Conservation (phyloP, 2,329 filamentous ascomycete genomes). For the Aspergillus eucalypticola region DNA sequence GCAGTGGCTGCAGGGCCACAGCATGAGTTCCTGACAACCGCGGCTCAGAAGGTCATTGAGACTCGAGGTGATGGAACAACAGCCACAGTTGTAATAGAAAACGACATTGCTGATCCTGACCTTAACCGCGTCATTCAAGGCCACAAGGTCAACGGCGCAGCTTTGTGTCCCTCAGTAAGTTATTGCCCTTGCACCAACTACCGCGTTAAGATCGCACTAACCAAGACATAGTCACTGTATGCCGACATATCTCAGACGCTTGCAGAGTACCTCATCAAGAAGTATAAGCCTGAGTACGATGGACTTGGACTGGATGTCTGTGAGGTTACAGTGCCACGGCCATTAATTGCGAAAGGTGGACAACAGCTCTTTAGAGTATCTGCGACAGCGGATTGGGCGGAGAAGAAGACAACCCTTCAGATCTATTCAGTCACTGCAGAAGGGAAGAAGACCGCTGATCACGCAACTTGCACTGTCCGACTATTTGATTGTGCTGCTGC, state of each 20-base stretch:
- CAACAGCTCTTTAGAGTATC: constrained; percentile 40
- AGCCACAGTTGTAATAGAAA: constrained; percentile 37
- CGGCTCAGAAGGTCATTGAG: constrained; percentile 35
- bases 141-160: constrained; percentile 40
- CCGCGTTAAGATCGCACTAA: not conserved
- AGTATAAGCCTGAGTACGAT: constrained; percentile 36
- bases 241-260: constrained; percentile 42
- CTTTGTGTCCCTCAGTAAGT: constrained; percentile 38
- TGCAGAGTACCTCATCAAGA: constrained; percentile 35
- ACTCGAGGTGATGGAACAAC: constrained; percentile 25
- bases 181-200: not conserved
- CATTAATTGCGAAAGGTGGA: constrained; percentile 58
- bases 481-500: constrained; percentile 33
- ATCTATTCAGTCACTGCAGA: constrained; percentile 40
- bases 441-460: constrained; percentile 41
- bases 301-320: constrained; percentile 36
- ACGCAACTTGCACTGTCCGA: constrained; percentile 37
- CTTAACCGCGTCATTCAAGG: constrained; percentile 38
- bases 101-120: constrained; percentile 37
- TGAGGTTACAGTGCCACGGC: constrained; percentile 42
- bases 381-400: constrained; percentile 39
- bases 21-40: constrained; percentile 29
- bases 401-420: constrained; percentile 32
- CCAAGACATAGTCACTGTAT: constrained; percentile 31
- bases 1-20: constrained; percentile 19